These are phyloP conservation scores for Endotrypanum monterogeii DNA, from an alignment of 208 protist species.

Conservation along the genomic window DNA sequence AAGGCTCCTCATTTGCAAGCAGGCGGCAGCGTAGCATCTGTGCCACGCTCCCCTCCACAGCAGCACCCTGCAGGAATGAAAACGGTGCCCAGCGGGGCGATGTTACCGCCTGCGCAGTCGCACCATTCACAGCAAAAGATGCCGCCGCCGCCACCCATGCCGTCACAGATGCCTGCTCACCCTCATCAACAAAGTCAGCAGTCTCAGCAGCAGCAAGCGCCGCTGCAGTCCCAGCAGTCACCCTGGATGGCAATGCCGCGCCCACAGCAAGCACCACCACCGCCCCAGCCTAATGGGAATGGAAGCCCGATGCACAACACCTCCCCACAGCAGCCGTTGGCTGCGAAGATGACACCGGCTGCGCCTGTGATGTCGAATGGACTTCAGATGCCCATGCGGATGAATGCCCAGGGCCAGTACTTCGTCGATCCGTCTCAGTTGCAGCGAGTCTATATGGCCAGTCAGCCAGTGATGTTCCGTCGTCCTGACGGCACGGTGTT, in stretches of 20 bases:
- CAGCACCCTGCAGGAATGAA: slow-evolving; percentile 16
- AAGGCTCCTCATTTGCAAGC: slow-evolving; percentile 15
- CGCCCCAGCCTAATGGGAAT: slow-evolving; percentile 17
- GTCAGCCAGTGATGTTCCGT: slow-evolving; percentile 34
- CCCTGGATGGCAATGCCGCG: slow-evolving; percentile 32
- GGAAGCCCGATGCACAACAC: slow-evolving; percentile 18
- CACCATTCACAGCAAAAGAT: slow-evolving; percentile 11
- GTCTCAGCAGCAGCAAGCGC: slow-evolving; percentile 16
- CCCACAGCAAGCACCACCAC: slow-evolving; percentile 18
- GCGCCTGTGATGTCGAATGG: slow-evolving; percentile 13
- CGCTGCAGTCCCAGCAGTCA: slow-evolving; percentile 34
- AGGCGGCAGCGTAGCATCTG: slow-evolving; percentile 5
- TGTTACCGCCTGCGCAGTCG: slow-evolving; percentile 16
- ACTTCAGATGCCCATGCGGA: slow-evolving; percentile 27
- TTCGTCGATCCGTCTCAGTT: slow-evolving; percentile 30
- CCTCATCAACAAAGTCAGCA: slow-evolving; percentile 5
- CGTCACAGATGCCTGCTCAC: not conserved
- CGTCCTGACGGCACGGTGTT: slow-evolving; percentile 33
- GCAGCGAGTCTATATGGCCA: slow-evolving; percentile 22
- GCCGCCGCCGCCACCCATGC: slow-evolving; percentile 18
- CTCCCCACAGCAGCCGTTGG: slow-evolving; percentile 27
- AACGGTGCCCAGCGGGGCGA: slow-evolving; percentile 13
- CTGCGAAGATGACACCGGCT: slow-evolving; percentile 18
- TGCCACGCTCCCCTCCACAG: slow-evolving; percentile 26
- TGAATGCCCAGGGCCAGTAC: slow-evolving; percentile 38